These are phyloP conservation scores for Mrakia gelida DNA, from an alignment of 768 basidiomycete genomes.

Conservation along the genomic window DNA sequence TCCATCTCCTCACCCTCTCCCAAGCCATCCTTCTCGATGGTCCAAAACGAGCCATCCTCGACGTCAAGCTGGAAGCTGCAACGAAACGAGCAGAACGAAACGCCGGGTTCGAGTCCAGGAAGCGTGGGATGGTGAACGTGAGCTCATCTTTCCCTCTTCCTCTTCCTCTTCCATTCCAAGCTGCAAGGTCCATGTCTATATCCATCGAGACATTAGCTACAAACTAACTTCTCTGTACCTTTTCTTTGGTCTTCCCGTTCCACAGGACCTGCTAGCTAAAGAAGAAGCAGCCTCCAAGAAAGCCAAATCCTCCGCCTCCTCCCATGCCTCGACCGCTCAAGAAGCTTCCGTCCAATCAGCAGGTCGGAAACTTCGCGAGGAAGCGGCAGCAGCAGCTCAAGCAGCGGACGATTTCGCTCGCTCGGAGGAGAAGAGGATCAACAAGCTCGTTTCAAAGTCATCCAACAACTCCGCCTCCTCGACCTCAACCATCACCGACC, in stretches of 20 bases:
- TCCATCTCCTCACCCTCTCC: slow-evolving; percentile 31
- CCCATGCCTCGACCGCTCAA: slow-evolving; percentile 7
- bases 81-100: not conserved
- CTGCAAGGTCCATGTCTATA: no score
- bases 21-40: slow-evolving; percentile 30
- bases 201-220: no score
- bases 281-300: slow-evolving; percentile 33
- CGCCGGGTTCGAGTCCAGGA: slow-evolving; percentile 19
- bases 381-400: slow-evolving; percentile 21
- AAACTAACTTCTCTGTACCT: no score
- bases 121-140: slow-evolving; percentile 26
- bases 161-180: not conserved
- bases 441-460: slow-evolving; percentile 7
- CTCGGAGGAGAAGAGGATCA: slow-evolving; percentile 3
- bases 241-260: no score
- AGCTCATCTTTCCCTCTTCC: not conserved
- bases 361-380: slow-evolving; percentile 29
- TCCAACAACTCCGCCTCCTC: not conserved
- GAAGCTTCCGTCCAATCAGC: slow-evolving; percentile 29
- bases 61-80: slow-evolving; percentile 24
- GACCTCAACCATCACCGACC: not conserved
- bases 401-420: slow-evolving; percentile 27
- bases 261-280: slow-evolving; percentile 26
- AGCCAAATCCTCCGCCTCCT: not conserved
- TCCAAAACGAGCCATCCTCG: slow-evolving; percentile 22